Conservation (phyloP, 1,284 basidiomycete species). For the Coniferiporia weirii region DNA sequence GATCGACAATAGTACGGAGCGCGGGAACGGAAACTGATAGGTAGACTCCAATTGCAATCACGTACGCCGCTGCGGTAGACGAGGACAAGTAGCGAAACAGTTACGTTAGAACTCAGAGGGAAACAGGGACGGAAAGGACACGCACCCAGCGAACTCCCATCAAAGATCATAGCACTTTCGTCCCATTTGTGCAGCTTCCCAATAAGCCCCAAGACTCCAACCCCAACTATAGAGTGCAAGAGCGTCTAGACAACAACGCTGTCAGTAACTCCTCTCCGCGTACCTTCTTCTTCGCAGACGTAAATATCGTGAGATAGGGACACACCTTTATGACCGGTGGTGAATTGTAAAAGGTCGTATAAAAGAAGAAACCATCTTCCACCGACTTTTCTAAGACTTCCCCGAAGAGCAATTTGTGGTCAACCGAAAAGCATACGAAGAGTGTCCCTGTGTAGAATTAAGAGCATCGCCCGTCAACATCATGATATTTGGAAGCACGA, state of each 20-base stretch:
- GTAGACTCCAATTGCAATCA: constrained; percentile 76
- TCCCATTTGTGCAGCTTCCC: constrained; percentile 81
- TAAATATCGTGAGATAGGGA: constrained; percentile 9
- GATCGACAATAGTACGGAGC: constrained; percentile 66
- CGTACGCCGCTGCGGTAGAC: constrained; percentile 51
- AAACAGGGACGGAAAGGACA: background rate
- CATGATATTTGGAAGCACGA: constrained; percentile 4
- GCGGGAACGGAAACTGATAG: constrained; percentile 73
- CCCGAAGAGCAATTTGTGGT: constrained; percentile 76
- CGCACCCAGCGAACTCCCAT: constrained; percentile 78
- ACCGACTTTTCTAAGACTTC: constrained; percentile 56
- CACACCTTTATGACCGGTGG: constrained; percentile 84
- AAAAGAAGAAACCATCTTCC: constrained; percentile 79
- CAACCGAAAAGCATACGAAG: constrained; percentile 84
- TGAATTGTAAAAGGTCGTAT: constrained; percentile 85
- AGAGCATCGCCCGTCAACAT: background rate
- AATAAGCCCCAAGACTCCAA: constrained; percentile 68
- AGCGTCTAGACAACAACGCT: constrained; percentile 45
- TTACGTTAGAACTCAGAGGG: background rate
- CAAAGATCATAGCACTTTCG: constrained; percentile 89
- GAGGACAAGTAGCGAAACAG: constrained; percentile 2
- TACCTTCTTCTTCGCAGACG: background rate
- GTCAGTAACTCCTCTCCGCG: background rate
- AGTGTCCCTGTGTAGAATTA: constrained; percentile 55
- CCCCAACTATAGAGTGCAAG: constrained; percentile 74